A percentile compares a stretch with the other conserved stretches of the same genome.
These are phyloP conservation scores for Mrakiaceae sp. DNA, from an alignment of 1,284 basidiomycete genomes.

Conservation along the genomic window DNA sequence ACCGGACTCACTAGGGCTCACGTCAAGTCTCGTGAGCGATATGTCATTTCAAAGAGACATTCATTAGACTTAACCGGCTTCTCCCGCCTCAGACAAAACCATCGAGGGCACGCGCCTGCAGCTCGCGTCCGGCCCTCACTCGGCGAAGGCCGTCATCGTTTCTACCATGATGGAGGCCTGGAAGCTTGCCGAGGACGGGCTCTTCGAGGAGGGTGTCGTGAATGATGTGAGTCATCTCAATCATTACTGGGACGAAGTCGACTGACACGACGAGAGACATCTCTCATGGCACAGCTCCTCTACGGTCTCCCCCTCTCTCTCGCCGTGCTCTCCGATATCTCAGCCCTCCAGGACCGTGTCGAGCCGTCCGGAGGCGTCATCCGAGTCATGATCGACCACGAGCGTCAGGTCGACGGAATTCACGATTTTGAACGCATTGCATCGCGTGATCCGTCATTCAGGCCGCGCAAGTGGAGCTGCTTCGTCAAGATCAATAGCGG, in stretches of 20 bases:
- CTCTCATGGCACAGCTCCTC: neutral
- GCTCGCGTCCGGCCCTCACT: neutral
- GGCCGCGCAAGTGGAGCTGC: neutral
- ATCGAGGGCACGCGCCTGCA: slow-evolving; percentile 1
- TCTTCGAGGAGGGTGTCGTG: neutral
- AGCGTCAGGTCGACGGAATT: neutral
- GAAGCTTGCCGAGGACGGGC: neutral
- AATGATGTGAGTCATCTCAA: neutral
- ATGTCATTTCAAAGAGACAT: too few species aligned
- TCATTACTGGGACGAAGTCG: neutral
- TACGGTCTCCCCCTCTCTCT: slow-evolving; percentile 5
- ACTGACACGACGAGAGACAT: neutral
- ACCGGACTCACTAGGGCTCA: neutral
- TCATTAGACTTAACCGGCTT: too few species aligned
- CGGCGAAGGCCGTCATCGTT: neutral
- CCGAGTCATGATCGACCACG: slow-evolving; percentile 8
- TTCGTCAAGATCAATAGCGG: slow-evolving; percentile 4
- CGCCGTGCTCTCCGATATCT: slow-evolving; percentile 1
- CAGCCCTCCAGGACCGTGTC: neutral
- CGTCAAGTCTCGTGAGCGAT: neutral
- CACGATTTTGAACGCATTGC: neutral
- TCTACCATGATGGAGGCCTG: slow-evolving; percentile 2
- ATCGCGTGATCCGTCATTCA: neutral
- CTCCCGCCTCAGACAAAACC: neutral
- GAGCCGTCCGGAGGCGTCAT: neutral